Base-by-base conservation (phyloP, 2,329 filamentous ascomycete species). In the Penicillium sp. region DNA sequence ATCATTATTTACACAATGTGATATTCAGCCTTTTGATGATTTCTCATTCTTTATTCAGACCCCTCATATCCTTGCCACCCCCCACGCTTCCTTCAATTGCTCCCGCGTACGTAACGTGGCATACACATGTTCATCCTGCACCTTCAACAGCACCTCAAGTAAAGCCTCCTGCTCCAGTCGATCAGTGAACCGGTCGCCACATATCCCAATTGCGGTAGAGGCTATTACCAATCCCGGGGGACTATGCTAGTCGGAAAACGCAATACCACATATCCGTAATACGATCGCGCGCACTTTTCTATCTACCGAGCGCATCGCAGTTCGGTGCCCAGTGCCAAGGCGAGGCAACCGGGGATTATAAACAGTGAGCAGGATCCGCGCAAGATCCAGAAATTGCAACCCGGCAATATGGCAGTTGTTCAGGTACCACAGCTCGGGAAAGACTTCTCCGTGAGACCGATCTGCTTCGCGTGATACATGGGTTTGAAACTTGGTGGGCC, bases 331-430 rank as follows among this genome's bases (percentile, higher is more conserved):
- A 44, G 72, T 44, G 0, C 82, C 83, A 1, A 86, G 71, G 42
- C 77, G 76, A 0, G 83, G 83, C 2, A 82, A 73, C 8, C 73
- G 79, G 0, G 83, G 83, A 64, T 86, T 80, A 60, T 84, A 84
- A 23, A 82, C 81, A 19, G 79, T 74, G 1, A 88, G 76, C 33
- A 88, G 79, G 6, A 87, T 79, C 41, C 80, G 77, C 0, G 83
- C 82, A 3, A 88, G 76, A 55, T 85, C 81, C 62, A 84, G 81
- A 67, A 87, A 84, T 53, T 86, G 84, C 17, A 84, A 75, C 0
- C 84, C 86, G 9, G 84, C 83, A 6, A 85, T 83, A 64, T 85
- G 81, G 61, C 82, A 84, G 57, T 82, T 81, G 43, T 79, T 81
- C 13, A 83, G 74, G 65, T 85, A 83, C 75, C 82, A 83, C 2